Evolutionary conservation across 768 basidiomycete genomes (phyloP), one percentile per base, ranked within the genome.

Genomic region (Mycena latifolia): DNA sequence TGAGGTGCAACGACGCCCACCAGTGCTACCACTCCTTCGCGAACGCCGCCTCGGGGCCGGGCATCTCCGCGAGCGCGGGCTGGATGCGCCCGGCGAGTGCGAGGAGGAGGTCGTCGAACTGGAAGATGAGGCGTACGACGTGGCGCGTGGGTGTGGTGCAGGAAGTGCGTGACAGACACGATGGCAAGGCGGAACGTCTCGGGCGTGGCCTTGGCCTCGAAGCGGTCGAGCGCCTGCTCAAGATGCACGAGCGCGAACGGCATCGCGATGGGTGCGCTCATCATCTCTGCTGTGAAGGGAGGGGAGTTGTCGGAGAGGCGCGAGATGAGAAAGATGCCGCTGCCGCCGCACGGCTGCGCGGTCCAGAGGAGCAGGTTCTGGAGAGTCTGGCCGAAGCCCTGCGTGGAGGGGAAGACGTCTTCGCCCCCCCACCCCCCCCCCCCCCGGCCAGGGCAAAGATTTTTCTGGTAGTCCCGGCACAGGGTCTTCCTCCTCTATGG

Each of bases 121-220:
- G 15, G 46, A 28, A 41, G 54, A 63, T 53, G 9, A 55, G 37
- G n/a, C 37, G 61, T 24, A 63, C 33, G 52, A 63, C 24, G n/a
- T 35, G 47, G 31, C n/a, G 11, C 45, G 48, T 28, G 35, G 25
- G 27, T 39, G 7, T 56, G 46, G 47, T 63, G 61, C 46, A 63
- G 37, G 24, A 63, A 63, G 61, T 50, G 54, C 11, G 61, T 55
- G 37, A 48, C 46, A 3, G 61, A 24, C 12, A 54, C 61, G 47
- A 63, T 47, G 1, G 54, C 61, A 8, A 63, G 61, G 47, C 61
- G 61, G 61, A 29, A 63, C 27, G n/a, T n/a, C n/a, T n/a, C n/a
- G n/a, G n/a, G n/a, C n/a, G 61, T 55, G 12, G 17, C 46, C 2
- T 55, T 37, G 3, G 24, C 33, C n/a, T 55, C 28, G n/a, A n/a